These are phyloP conservation scores for Nothopassalora personata DNA, from an alignment of 2,329 filamentous ascomycete genomes.

Conservation along the genomic window DNA sequence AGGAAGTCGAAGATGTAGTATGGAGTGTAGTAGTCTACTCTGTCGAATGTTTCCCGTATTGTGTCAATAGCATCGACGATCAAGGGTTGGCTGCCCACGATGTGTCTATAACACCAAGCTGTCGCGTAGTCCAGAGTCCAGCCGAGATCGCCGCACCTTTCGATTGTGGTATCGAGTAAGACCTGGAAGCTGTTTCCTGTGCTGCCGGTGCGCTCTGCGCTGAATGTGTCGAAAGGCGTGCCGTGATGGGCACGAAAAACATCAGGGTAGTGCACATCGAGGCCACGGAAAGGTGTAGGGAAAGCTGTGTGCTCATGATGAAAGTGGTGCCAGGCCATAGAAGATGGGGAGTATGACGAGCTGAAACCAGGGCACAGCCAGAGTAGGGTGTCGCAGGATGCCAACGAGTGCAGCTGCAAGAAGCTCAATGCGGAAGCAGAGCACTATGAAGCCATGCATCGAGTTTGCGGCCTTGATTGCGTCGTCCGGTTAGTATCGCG, in stretches of 20 bases:
- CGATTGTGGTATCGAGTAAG: conserved; percentile 21
- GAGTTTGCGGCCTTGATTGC: conserved; percentile 1
- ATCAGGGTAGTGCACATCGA: conserved; percentile 16
- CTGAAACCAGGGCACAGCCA: neutral
- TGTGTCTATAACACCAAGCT: conserved; percentile 34
- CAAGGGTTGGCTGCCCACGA: conserved; percentile 25
- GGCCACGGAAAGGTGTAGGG: conserved; percentile 9
- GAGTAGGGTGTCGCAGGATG: neutral
- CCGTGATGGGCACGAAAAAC: neutral
- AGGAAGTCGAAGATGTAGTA: conserved; percentile 36
- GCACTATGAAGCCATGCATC: neutral
- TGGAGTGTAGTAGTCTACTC: conserved; percentile 25
- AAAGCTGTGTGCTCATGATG: conserved; percentile 15
- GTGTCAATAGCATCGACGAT: conserved; percentile 25
- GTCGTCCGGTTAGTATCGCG: neutral
- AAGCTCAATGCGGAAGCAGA: conserved; percentile 1
- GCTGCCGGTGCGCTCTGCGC: neutral
- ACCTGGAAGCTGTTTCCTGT: conserved; percentile 5
- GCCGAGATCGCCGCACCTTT: conserved; percentile 29
- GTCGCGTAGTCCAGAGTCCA: conserved; percentile 42
- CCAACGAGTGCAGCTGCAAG: conserved; percentile 1
- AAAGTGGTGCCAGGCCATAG: conserved; percentile 10
- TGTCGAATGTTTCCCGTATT: conserved; percentile 20
- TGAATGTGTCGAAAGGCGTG: conserved; percentile 1
- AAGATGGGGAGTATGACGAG: neutral